Evolutionary conservation across 495 filamentous ascomycete species (phyloP), one percentile per base, ranked within the genome.

Genomic region (Trichodelitschia bisporula): DNA sequence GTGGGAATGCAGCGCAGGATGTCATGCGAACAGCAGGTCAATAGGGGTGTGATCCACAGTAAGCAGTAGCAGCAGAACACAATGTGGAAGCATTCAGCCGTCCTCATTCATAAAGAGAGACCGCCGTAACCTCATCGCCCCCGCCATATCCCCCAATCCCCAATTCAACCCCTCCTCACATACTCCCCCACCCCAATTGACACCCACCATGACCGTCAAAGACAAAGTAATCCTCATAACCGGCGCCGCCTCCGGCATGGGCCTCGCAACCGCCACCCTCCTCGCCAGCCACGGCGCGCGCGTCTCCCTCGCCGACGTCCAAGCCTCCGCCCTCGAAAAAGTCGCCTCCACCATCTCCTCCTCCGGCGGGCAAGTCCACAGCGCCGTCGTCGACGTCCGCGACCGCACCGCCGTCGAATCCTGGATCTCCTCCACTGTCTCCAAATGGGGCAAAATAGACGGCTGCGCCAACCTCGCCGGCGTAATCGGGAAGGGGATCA

Each of bases 381-480:
- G 33, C 12, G 30, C 29, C 3, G 36, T 38, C 1, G 39, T 43
- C 4, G 40, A 46, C 26, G 38, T 46, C 12, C 26, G 29, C n/a
- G 32, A 41, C 15, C 26, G 36, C 1, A 28, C 34, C 15, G 12
- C 21, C 14, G 40, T 43, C 4, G 43, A 43, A 25, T 19, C 9
- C 9, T 46, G 43, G 43, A 41, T 46, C 13, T 14, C 10, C 1
- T 23, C 10, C 12, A 40, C 37, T 4, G 42, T 48, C 9, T 35
- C 39, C 1, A 44, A 42, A 26, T 44, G 42, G 23, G 47, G 47
- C 19, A 37, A 40, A 30, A 34, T 50, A 6, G 43, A 50, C 26
- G 45, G 45, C n/a, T 45, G 45, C 4, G 47, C 47, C 8, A 48
- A 50, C 26, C 15, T 46, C 5, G 47, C 47, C 0, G 66, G 66